Evolutionary conservation across 2,329 filamentous ascomycete species (phyloP).

Genomic region (Trichoderma koningii): DNA sequence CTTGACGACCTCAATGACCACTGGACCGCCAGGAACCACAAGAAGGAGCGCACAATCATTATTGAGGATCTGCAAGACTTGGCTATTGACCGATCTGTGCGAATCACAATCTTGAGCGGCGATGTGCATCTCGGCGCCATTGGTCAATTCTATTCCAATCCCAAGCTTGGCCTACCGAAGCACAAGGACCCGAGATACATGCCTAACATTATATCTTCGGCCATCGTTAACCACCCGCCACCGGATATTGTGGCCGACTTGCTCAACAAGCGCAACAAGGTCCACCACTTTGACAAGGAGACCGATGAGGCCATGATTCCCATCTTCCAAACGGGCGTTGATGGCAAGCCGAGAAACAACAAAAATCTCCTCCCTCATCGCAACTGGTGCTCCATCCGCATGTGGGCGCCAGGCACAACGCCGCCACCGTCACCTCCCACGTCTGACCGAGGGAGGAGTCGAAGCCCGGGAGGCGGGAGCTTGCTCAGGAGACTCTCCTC

Average conservation of each 20-base stretch:
- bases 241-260: conserved; percentile 87
- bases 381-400: conserved; percentile 92
- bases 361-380: conserved; percentile 83
- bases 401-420: conserved; percentile 77
- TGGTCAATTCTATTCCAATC: conserved; percentile 93
- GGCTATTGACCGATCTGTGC: conserved; percentile 87
- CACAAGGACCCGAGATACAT: conserved; percentile 95
- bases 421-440: conserved; percentile 67
- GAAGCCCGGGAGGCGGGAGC: conserved; percentile 45
- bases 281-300: conserved; percentile 69
- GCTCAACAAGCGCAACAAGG: conserved; percentile 88
- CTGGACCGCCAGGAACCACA: conserved; percentile 96
- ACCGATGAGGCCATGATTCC: conserved; percentile 97
- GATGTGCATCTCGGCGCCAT: conserved; percentile 92
- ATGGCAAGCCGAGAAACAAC: conserved; percentile 88
- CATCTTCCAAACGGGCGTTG: conserved; percentile 85
- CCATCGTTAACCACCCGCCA: conserved; percentile 89
- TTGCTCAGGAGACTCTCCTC: conserved; percentile 50
- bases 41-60: conserved; percentile 81
- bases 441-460: conserved; percentile 49
- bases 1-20: conserved; percentile 93
- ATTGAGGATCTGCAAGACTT: conserved; percentile 91
- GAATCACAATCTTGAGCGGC: conserved; percentile 88
- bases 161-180: conserved; percentile 76
- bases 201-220: conserved; percentile 91